Evolutionary conservation across 129 eudicot species (phyloP).

Genomic region (Arctium lappa): DNA sequence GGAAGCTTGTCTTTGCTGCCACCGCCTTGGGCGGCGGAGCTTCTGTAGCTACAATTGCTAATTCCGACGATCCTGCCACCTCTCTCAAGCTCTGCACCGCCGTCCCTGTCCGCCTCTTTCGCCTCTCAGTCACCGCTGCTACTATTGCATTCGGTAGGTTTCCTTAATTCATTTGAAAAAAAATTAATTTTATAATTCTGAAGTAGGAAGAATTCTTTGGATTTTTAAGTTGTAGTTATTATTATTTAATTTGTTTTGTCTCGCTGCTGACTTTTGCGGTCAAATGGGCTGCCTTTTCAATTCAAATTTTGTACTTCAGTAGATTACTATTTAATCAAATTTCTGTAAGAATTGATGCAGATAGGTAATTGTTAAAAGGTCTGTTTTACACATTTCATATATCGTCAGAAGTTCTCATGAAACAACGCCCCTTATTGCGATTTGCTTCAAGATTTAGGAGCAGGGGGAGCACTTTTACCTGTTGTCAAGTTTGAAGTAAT

Average conservation of each 20-base stretch:
- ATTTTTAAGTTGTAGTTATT: not conserved
- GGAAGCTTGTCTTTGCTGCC: constrained; percentile 49
- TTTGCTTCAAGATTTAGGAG: too few relatives aligned
- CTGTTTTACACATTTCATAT: too few relatives aligned
- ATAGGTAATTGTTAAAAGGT: too few relatives aligned
- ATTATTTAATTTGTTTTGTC: not conserved
- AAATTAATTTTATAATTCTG: not conserved
- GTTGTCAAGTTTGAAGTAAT: too few relatives aligned
- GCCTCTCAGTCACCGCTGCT: constrained; percentile 75
- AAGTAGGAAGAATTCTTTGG: not conserved
- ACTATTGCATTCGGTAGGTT: constrained; percentile 68
- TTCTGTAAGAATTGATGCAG: too few relatives aligned
- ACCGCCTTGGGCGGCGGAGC: constrained; percentile 63
- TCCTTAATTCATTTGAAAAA: not conserved
- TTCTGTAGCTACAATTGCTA: constrained; percentile 61
- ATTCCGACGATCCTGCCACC: constrained; percentile 79
- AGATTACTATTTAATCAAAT: not conserved
- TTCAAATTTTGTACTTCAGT: not conserved
- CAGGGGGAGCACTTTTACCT: too few relatives aligned
- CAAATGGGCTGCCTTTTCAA: too few relatives aligned
- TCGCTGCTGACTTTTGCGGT: not conserved
- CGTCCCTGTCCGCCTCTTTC: constrained; percentile 83
- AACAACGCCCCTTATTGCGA: too few relatives aligned
- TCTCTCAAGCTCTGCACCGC: constrained; percentile 69
- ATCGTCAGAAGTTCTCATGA: too few relatives aligned